Base-by-base conservation (phyloP, 441 rosid species). In the Melastoma candidum region DNA sequence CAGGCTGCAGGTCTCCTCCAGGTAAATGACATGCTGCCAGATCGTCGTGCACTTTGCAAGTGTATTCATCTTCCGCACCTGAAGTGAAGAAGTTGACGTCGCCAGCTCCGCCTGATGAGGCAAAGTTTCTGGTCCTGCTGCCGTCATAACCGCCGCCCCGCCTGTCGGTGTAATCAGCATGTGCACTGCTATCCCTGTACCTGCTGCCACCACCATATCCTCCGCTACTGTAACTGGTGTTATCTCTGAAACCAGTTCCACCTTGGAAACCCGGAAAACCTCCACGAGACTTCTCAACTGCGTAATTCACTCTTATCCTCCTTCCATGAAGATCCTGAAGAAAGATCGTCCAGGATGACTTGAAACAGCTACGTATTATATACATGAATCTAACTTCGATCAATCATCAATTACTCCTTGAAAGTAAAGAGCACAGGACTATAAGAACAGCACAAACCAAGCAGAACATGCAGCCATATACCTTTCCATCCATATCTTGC, bases 241-340 rank as follows among this genome's bases (percentile, higher is more conserved):
- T 7, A 0, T 36, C 41, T 29, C 55, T n/a, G 41, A 52, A 52
- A 12, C 41, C 55, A 26, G 44, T 25, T 0, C 45, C 55, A n/a
- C 55, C 55, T 36, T 26, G 55, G 22, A 52, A 52, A 4, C 55
- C 55, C n/a, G 55, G 12, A 47, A 46, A 46, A 29, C 57, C 57
- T 45, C 51, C 22, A 3, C 47, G 45, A 58, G 63, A 50, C 57
- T 53, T 53, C 53, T 60, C 58, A 41, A 51, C 7, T 2, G 64
- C 64, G 13, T 53, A 47, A 46, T 53, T 47, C 58, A 60, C 64
- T 47, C 53, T 60, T 9, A 60, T 12, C 51, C 46, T 52, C 48
- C 64, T 57, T 22, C 64, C 58, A 47, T 60, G 58, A 46, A 60
- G 64, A 52, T 60, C 64, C 64, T 60, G 22, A 39, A 3, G 53